A percentile compares a stretch with the other conserved stretches of the same genome.
Evolutionary conservation across 768 basidiomycete species (phyloP).

Genomic region (Kwoniella bestiolae): DNA sequence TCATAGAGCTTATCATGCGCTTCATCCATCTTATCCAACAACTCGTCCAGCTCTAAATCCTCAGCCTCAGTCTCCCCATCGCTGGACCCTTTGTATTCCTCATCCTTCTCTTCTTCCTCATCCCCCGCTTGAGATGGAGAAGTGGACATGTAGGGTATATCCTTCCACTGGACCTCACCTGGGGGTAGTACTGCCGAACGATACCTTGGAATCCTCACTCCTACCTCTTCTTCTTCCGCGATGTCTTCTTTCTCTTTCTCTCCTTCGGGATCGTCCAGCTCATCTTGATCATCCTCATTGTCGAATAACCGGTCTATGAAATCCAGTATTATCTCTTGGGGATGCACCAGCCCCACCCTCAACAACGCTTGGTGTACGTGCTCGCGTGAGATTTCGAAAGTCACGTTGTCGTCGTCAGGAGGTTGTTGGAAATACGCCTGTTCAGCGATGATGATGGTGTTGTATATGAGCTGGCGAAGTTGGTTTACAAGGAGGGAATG

Average conservation of each 20-base stretch:
- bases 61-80: constrained; percentile 20
- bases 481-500: constrained; percentile 12
- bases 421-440: constrained; percentile 7
- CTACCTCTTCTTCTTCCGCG: neutral
- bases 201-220: neutral
- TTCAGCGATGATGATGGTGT: constrained; percentile 26
- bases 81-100: neutral
- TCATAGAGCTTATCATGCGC: constrained; percentile 23
- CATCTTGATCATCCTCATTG: neutral
- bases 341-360: neutral
- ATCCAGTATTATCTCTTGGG: neutral
- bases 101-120: constrained; percentile 5
- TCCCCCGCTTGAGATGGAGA: too few species aligned
- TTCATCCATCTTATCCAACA: constrained; percentile 21
- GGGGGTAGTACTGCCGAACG: neutral
- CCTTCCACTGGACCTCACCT: constrained; percentile 1
- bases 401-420: neutral
- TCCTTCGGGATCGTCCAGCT: neutral
- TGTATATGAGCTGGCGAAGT: constrained; percentile 16
- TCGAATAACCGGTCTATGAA: constrained; percentile 8
- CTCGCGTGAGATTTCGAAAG: neutral
- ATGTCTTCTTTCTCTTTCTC: neutral
- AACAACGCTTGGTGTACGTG: constrained; percentile 18
- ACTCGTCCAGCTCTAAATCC: constrained; percentile 19
- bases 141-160: neutral